Base-by-base conservation (phyloP, 129 eudicot genomes). In the Flaveria robusta region DNA sequence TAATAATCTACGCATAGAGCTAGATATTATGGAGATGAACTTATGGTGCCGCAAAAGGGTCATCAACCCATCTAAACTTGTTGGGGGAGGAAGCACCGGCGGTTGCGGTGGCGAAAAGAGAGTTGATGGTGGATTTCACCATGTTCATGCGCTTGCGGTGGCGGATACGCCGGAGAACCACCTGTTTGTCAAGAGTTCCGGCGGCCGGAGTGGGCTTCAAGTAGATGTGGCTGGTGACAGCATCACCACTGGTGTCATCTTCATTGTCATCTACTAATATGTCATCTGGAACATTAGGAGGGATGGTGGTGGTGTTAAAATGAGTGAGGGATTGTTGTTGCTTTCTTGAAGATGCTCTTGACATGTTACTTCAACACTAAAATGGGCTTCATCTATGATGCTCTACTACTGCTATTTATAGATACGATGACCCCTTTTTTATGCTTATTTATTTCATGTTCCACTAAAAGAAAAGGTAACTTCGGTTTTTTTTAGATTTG, bases 161-260 rank as follows among this genome's bases (percentile, higher is more conserved):
- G 43, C 93, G 91, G 37, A 91, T 88, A 49, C 93, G 86, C 9
- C 88, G 76, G 42, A 91, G 93, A 14, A 91, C 86, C 24, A 39
- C 88, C 42, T 85, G 83, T 55, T 81, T 91, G 79, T 86, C 91
- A 0, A 91, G 73, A 12, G 82, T 37, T 77, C 59, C 75, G 19
- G 62, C 47, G 3, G 71, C 50, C 9, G 29, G 34, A 29, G 47
- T 46, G 60, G 58, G 59, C 46, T 60, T 74, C 70, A 74, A 23
- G 70, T 24, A 74, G 70, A 74, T 67, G 26, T 62, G 58, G 29
- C 55, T 60, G 59, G 59, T 74, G 16, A 74, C 78, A 60, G 46
- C 29, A 9, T 42, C 52, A 12, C n/a, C 16, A 5, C 15, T 24
- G 15, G 34, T 47, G 41, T 71, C 62, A 5, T 58, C 70, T 1